Base-by-base conservation (phyloP, 495 filamentous ascomycete species). In the Daldinia grandis region DNA sequence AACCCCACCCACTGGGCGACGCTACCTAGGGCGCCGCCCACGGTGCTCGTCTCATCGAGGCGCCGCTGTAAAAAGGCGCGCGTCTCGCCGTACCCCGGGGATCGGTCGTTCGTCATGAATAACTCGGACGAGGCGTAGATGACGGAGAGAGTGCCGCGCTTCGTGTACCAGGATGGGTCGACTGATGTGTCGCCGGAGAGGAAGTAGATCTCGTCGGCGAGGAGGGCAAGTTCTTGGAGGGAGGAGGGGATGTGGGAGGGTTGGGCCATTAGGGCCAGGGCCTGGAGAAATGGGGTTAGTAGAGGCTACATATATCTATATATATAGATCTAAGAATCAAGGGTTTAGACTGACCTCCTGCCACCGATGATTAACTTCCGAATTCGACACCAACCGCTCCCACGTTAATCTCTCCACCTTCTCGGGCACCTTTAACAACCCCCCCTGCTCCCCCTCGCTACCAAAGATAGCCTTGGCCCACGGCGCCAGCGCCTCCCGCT, bases 161-260 rank as follows among this genome's bases (percentile, higher is more conserved):
- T 95, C 60, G 93, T 92, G 76, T 98, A 99, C 95, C 95, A 98
- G 10, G 86, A 86, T 0, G 88, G 85, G 75, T 98, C 94, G 67
- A 97, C 91, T 14, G 88, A 87, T 4, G 80, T 81, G 77, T 98
- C 96, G 44, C 93, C 93, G 0, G 96, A 88, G 2, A 97, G 87
- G 71, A 86, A 91, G 78, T 90, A 89, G 30, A 99, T 95, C 80
- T 99, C 95, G 79, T 95, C 93, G 6, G 91, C 86, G 2, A 99
- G 88, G 40, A 85, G 80, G 33, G 91, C 89, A 12, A 99, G 87
- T 80, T 98, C 95, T 7, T 83, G 82, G 1, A 98, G 75, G 1
- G 94, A 92, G n/a, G 87, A 73, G 0, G 93, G 90, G 59, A 97
- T 83, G 75, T 97, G 88, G 30, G 80, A 83, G 0, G 91, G 88